Base-by-base conservation (phyloP, 805 yeast species). In the Nakazawaea populi region DNA sequence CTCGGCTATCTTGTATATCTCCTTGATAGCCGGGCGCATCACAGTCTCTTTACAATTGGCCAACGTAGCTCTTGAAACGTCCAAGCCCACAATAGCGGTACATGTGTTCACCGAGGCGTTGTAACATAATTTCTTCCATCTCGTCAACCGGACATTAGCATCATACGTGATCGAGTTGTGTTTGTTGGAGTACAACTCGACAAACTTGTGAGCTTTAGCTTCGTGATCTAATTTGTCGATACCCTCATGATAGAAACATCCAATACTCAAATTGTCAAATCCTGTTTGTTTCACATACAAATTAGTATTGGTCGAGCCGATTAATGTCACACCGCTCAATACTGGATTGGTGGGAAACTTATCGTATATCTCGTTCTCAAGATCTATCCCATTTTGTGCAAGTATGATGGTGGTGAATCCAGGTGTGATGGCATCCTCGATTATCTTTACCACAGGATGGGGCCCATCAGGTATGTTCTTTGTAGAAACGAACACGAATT, bases 381-480 rank as follows among this genome's bases (percentile, higher is more conserved):
- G 65, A 39, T 70, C 74, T 42, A 71, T 62, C 11, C 75, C 76
- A 54, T 71, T 71, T 49, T 71, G 73, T 32, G 71, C 58, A 47
- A 71, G 54, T 3, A 71, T 64, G 12, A 71, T 58, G 1, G 66
- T 53, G 5, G 70, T 51, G 12, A 58, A 57, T 39, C 56, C 60
- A 10, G 52, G 53, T 9, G 60, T 53, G 38, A 71, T 64, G 0
- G 67, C 77, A 34, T 69, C 69, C 44, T 56, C 63, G 37, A 76
- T 66, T 37, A 75, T 69, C 10, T 68, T 70, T 10, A 71, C 55
- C 11, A 67, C 58, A 3, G 49, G 47, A n/a, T 46, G 47, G 4
- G 53, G 53, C 2, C 52, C 52, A 57, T 84, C 89, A 3, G 89
- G 89, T 28, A 81, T 68, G 57, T 77, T 80, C 61, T 84, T 84